Percentiles rank a stretch among this genome's conserved stretches.
These are phyloP conservation scores for Penicillium longicatenatum DNA, from an alignment of 495 filamentous ascomycete species.

Conservation along the genomic window DNA sequence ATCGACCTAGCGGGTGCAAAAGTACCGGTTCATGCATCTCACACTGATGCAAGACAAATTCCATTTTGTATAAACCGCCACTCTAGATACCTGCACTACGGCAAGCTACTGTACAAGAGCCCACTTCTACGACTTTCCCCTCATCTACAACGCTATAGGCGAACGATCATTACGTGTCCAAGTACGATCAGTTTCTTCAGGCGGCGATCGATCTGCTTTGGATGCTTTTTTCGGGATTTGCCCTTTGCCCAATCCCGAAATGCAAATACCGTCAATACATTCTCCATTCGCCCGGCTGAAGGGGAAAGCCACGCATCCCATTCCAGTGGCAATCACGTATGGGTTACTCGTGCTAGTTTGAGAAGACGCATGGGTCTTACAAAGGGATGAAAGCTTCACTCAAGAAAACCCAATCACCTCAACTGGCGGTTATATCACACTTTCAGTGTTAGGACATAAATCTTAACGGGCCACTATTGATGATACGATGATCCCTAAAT, in stretches of 20 bases:
- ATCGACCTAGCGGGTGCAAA: conserved; percentile 13
- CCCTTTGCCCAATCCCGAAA: not conserved
- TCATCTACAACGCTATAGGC: conserved; percentile 4
- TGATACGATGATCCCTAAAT: conserved; percentile 9
- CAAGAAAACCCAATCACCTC: not conserved
- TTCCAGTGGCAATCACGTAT: conserved; percentile 9
- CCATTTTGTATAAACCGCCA: conserved; percentile 8
- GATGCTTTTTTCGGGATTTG: conserved; percentile 1
- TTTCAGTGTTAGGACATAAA: not conserved
- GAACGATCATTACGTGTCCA: conserved; percentile 3
- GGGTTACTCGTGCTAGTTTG: conserved; percentile 16
- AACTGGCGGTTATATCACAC: not conserved
- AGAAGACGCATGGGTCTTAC: conserved; percentile 2
- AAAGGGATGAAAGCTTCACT: not conserved
- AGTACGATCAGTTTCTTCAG: conserved; percentile 20
- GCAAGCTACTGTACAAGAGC: conserved; percentile 12
- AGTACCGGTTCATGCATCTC: conserved; percentile 29
- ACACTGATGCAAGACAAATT: conserved; percentile 18
- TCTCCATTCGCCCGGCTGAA: conserved; percentile 15
- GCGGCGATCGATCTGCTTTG: conserved; percentile 13
- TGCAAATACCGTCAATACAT: conserved; percentile 6
- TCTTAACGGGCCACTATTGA: not conserved
- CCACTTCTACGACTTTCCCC: not conserved
- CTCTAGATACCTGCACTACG: conserved; percentile 16
- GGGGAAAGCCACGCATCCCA: not conserved